Percentiles rank a stretch among this genome's conserved stretches.
phyloP scores from a whole-genome alignment of 495 filamentous ascomycete genomes.

The Trichoderma gamsii region DNA sequence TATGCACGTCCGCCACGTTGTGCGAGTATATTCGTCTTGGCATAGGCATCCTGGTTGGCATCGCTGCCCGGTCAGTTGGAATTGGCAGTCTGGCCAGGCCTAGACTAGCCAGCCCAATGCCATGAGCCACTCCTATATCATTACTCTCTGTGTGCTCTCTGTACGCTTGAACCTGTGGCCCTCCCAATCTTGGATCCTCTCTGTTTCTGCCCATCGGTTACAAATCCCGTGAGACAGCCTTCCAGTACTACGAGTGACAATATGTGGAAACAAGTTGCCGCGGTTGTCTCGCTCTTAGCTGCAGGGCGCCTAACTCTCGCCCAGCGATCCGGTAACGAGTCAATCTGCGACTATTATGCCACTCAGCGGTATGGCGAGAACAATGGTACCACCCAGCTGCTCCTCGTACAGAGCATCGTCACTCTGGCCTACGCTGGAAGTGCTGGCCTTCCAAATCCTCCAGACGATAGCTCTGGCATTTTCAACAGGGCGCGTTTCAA shows the following conservation, averaged over 20 bases:
- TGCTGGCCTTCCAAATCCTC: constrained; percentile 32
- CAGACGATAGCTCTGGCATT: constrained; percentile 36
- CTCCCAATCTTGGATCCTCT: not conserved
- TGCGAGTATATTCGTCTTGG: not conserved
- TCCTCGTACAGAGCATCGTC: constrained; percentile 39
- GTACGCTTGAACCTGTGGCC: not conserved
- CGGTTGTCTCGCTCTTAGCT: not conserved
- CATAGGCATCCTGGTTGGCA: not conserved
- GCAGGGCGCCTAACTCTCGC: constrained; percentile 21
- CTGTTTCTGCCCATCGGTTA: not conserved
- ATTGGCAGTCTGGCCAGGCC: not conserved
- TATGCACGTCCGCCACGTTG: not conserved
- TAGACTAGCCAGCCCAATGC: not conserved
- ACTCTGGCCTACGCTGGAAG: constrained; percentile 44
- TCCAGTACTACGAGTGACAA: not conserved
- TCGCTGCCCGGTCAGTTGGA: not conserved
- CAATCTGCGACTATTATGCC: constrained; percentile 47
- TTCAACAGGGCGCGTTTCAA: constrained; percentile 35
- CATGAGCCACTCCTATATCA: not conserved
- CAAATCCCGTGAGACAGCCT: not conserved
- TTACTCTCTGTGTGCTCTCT: not conserved
- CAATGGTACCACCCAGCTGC: constrained; percentile 39
- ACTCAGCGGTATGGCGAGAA: constrained; percentile 36
- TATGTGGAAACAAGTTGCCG: not conserved
- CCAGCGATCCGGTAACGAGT: constrained; percentile 31